Evolutionary conservation across 2,329 filamentous ascomycete genomes (phyloP).

Genomic region (Apiospora phragmitis): DNA sequence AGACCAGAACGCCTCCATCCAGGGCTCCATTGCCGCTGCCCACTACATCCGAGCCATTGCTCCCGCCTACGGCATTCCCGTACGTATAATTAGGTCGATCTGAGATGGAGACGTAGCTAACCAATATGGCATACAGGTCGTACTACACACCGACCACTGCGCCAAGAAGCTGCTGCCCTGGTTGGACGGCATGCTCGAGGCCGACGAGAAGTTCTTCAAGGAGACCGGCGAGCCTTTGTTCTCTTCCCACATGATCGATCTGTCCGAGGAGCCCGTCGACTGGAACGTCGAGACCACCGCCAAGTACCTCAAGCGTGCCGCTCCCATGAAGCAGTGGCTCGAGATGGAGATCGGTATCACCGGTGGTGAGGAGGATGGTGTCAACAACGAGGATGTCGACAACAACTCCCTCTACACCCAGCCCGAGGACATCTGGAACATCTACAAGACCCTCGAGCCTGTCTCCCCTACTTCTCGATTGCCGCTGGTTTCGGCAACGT

Average conservation of each 20-base stretch:
- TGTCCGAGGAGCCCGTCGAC: constrained; percentile 87
- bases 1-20: constrained; percentile 85
- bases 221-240: constrained; percentile 87
- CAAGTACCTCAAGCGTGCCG: constrained; percentile 89
- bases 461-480: constrained; percentile 97
- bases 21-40: constrained; percentile 83
- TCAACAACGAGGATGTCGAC: constrained; percentile 98
- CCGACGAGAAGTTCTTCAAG: constrained; percentile 96
- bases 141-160: constrained; percentile 97
- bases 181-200: constrained; percentile 94
- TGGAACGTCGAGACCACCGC: constrained; percentile 92
- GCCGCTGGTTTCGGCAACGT: constrained; percentile 98
- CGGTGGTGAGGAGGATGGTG: constrained; percentile 95
- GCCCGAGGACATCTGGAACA: constrained; percentile 91
- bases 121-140: constrained; percentile 41
- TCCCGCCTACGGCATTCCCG: constrained; percentile 83
- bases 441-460: constrained; percentile 80
- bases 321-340: constrained; percentile 97
- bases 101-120: neutral
- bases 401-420: constrained; percentile 98
- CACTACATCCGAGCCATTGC: constrained; percentile 92
- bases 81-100: neutral
- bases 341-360: constrained; percentile 99
- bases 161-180: constrained; percentile 99
- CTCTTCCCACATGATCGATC: constrained; percentile 97